phyloP scores from a whole-genome alignment of 108 stramenopile species.

The Mayamaea pseudoterrestris region DNA sequence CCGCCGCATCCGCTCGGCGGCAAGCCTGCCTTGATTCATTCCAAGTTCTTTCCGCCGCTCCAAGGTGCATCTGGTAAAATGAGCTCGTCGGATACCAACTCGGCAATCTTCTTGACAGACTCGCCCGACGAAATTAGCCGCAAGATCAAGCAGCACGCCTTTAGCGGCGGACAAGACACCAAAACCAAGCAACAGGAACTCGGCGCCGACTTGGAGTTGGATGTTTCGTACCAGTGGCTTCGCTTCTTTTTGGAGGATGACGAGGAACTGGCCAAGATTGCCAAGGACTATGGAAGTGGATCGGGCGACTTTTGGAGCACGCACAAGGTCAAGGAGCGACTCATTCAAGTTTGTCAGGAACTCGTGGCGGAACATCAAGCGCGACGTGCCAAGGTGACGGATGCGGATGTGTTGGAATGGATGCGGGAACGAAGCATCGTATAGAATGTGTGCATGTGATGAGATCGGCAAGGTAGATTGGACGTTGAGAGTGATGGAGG shows the following conservation, averaged over 20 bases:
- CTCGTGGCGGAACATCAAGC: slow-evolving; percentile 85
- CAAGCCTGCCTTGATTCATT: slow-evolving; percentile 96
- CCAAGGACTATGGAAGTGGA: slow-evolving; percentile 80
- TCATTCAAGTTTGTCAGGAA: slow-evolving; percentile 77
- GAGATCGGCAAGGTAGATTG: no score
- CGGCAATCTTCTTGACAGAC: slow-evolving; percentile 97
- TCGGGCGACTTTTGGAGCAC: slow-evolving; percentile 91
- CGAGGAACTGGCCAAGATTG: slow-evolving; percentile 84
- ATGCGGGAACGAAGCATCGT: slow-evolving; percentile 76
- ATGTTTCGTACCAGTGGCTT: slow-evolving; percentile 95
- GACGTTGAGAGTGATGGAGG: no score
- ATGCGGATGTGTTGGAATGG: slow-evolving; percentile 85
- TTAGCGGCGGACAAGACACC: slow-evolving; percentile 90
- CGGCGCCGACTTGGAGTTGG: slow-evolving; percentile 92
- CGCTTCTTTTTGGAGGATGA: slow-evolving; percentile 97
- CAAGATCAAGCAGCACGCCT: slow-evolving; percentile 88
- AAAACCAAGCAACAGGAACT: slow-evolving; percentile 85
- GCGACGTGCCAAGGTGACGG: slow-evolving; percentile 73
- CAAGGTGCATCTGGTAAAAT: slow-evolving; percentile 96
- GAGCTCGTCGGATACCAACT: slow-evolving; percentile 70
- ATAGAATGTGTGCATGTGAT: no score
- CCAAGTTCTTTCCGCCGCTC: slow-evolving; percentile 97
- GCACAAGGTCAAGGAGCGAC: slow-evolving; percentile 80
- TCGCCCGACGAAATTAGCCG: slow-evolving; percentile 67
- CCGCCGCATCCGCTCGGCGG: slow-evolving; percentile 49